Base-by-base conservation (phyloP, 441 rosid species). In the Omphalea diandra region DNA sequence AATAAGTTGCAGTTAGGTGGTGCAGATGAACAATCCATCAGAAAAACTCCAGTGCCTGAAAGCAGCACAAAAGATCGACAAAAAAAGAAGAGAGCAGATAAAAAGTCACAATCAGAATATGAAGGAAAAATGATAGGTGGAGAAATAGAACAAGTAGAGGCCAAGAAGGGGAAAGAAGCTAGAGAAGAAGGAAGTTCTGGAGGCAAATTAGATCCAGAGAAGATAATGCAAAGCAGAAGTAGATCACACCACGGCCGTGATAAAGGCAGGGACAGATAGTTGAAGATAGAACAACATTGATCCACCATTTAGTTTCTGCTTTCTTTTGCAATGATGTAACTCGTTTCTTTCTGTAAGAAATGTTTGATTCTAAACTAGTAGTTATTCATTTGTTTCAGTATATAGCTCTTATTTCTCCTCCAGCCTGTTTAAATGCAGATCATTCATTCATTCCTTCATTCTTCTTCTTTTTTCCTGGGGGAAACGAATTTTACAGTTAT, bases 261-360 rank as follows among this genome's bases (percentile, higher is more conserved):
- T 65, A 83, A 79, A 70, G 76, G 82, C 62, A 61, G 83, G 78
- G 87, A 90, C 72, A 81, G 88, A 77, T 88, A 77, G 53, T 8
- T 6, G 35, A 50, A 27, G 17, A 61, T n/a, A n/a, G n/a, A n/a
- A n/a, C n/a, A n/a, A n/a, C n/a, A n/a, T n/a, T n/a, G n/a, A n/a
- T n/a, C n/a, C n/a, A n/a, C n/a, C n/a, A n/a, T n/a, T n/a, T n/a
- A n/a, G n/a, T n/a, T n/a, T n/a, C n/a, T n/a, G n/a, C n/a, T n/a
- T n/a, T n/a, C n/a, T n/a, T n/a, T n/a, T n/a, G n/a, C n/a, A n/a
- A n/a, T n/a, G n/a, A n/a, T n/a, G n/a, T n/a, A n/a, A n/a, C n/a
- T n/a, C n/a, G n/a, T n/a, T n/a, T n/a, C n/a, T n/a, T n/a, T n/a
- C n/a, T n/a, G n/a, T n/a, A n/a, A n/a, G n/a, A n/a, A n/a, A n/a